phyloP scores from a whole-genome alignment of 148 eudicot species.

The Rhododendron williamsianum region DNA sequence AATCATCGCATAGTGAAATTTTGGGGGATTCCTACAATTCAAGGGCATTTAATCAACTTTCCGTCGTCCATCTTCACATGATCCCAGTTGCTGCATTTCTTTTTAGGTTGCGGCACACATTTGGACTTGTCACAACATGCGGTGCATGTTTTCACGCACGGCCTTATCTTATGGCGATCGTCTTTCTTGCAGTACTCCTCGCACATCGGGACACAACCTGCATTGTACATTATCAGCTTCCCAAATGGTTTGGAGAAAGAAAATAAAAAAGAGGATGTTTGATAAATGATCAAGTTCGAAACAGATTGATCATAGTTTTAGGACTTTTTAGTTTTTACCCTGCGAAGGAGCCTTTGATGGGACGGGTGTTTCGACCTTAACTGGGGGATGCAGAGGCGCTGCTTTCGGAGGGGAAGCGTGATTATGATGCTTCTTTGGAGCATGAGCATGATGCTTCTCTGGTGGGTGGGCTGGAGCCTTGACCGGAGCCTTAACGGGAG shows the following conservation, averaged over 20 bases:
- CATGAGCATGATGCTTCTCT: not conserved
- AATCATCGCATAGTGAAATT: no score
- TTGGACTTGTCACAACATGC: not conserved
- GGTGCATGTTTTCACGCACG: not conserved
- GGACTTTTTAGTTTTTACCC: not conserved
- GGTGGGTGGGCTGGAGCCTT: not conserved
- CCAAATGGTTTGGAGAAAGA: not conserved
- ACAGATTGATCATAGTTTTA: not conserved
- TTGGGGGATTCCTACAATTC: not conserved
- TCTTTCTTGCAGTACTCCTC: constrained; percentile 7
- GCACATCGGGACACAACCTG: not conserved
- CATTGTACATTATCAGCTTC: not conserved
- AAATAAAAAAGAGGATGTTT: not conserved
- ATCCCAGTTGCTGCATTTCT: not conserved
- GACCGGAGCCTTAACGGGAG: not conserved
- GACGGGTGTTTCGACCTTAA: not conserved
- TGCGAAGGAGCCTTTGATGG: not conserved
- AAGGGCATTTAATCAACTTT: not conserved
- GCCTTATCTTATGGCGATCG: not conserved
- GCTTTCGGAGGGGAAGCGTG: not conserved
- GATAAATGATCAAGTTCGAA: no score
- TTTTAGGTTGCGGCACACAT: not conserved
- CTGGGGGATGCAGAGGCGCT: not conserved
- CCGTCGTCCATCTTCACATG: not conserved
- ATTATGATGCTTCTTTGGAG: not conserved